Percentiles rank a stretch among this genome's conserved stretches.
These are phyloP conservation scores for Trichoderma afroharzianum DNA, from an alignment of 2,329 filamentous ascomycete species.

Conservation along the genomic window DNA sequence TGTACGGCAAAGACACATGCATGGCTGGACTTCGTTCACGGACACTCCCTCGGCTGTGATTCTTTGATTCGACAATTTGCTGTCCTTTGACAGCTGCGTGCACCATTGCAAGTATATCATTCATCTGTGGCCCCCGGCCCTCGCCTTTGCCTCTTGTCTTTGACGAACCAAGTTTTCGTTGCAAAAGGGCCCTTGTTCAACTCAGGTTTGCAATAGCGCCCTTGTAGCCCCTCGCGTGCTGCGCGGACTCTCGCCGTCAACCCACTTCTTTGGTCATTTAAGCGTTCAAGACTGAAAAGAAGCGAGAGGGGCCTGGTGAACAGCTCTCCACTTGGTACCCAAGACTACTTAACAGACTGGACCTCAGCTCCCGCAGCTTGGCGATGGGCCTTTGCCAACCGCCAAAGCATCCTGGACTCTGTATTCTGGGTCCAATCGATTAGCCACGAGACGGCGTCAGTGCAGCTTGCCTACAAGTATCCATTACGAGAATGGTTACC, in stretches of 20 bases:
- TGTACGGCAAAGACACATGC: constrained; percentile 5
- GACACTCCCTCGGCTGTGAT: constrained; percentile 15
- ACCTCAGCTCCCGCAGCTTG: constrained; percentile 7
- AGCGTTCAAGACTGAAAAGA: constrained; percentile 9
- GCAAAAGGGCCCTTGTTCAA: background rate
- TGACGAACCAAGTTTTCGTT: background rate
- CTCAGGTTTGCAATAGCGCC: constrained; percentile 4
- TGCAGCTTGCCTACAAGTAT: background rate
- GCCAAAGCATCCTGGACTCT: constrained; percentile 10
- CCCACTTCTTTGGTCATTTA: constrained; percentile 3
- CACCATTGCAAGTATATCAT: background rate
- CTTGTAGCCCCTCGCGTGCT: background rate
- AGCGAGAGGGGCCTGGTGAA: constrained; percentile 1
- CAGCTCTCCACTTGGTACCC: constrained; percentile 6
- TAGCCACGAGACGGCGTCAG: constrained; percentile 12
- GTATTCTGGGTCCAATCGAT: constrained; percentile 15
- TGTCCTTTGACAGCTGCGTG: background rate
- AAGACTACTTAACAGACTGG: constrained; percentile 1
- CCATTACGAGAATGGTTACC: constrained; percentile 13
- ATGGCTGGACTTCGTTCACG: background rate
- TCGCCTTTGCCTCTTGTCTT: background rate
- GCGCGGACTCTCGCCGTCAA: background rate
- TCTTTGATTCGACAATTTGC: constrained; percentile 1
- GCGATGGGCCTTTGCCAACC: constrained; percentile 10
- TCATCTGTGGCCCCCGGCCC: background rate